These are phyloP conservation scores for Glycine soja DNA, from an alignment of 306 rosid genomes.

Conservation along the genomic window DNA sequence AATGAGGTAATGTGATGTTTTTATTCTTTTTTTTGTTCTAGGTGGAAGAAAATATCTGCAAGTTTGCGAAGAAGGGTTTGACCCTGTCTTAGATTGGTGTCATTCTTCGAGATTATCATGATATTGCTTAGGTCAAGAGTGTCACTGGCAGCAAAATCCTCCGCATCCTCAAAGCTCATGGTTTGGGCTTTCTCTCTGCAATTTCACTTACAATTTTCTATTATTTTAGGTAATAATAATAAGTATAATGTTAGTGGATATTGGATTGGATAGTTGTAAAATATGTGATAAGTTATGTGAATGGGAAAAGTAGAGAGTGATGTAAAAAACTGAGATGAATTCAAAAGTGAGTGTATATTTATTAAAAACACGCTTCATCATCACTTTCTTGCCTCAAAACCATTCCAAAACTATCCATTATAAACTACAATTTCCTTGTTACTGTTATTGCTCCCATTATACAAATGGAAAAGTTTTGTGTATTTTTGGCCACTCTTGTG, in stretches of 20 bases:
- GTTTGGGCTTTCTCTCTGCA: conserved; percentile 41
- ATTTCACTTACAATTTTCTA: too few relatives aligned
- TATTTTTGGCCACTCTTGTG: conserved; percentile 42
- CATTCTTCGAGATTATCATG: conserved; percentile 85
- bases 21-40: conserved; percentile 1
- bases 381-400: conserved; percentile 1
- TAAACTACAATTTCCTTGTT: not conserved
- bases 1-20: not conserved
- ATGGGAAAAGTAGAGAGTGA: too few relatives aligned
- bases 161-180: conserved; percentile 86
- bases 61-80: conserved; percentile 91
- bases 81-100: conserved; percentile 94
- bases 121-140: too few relatives aligned
- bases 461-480: conserved; percentile 55
- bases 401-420: not conserved
- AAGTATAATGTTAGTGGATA: too few relatives aligned
- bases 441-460: conserved; percentile 10
- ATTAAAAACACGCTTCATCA: not conserved
- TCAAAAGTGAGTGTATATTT: too few relatives aligned
- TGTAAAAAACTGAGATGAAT: too few relatives aligned
- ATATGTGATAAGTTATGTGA: too few relatives aligned
- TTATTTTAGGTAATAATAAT: too few relatives aligned
- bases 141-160: conserved; percentile 84
- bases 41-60: conserved; percentile 86
- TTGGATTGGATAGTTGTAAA: too few relatives aligned